phyloP scores from a whole-genome alignment of 148 eudicot genomes.

The Bassia scoparia region DNA sequence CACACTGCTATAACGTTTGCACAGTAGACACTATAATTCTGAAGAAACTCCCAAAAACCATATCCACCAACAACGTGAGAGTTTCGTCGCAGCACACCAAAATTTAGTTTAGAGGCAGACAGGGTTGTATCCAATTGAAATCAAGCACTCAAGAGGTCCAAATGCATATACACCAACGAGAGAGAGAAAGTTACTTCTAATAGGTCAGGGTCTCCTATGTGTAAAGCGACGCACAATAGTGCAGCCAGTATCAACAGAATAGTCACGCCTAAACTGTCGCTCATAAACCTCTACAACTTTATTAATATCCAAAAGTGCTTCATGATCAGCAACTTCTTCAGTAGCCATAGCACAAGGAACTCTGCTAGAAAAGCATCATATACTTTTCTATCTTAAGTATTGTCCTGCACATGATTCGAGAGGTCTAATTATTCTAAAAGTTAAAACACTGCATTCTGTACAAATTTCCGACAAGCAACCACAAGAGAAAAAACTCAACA shows the following conservation, averaged over 20 bases:
- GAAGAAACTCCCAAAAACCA: conserved; percentile 50
- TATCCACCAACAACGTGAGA: conserved; percentile 45
- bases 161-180: conserved; percentile 14
- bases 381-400: conserved; percentile 76
- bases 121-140: conserved; percentile 30
- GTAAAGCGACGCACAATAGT: conserved; percentile 75
- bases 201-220: conserved; percentile 84
- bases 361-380: conserved; percentile 94
- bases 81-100: conserved; percentile 56
- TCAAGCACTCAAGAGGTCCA: conserved; percentile 27
- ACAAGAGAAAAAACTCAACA: neutral
- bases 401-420: conserved; percentile 41
- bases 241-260: conserved; percentile 99
- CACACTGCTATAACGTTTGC: conserved; percentile 35
- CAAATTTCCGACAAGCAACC: neutral
- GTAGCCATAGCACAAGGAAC: conserved; percentile 92
- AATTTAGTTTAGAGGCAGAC: conserved; percentile 49
- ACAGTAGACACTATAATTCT: conserved; percentile 43
- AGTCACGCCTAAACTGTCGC: conserved; percentile 92
- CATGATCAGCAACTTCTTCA: conserved; percentile 99
- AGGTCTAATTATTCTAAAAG: no score
- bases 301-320: conserved; percentile 68
- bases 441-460: neutral
- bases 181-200: conserved; percentile 59
- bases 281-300: conserved; percentile 98